Conservation (phyloP, 208 protist species). For the Trypanosoma cruzi region DNA sequence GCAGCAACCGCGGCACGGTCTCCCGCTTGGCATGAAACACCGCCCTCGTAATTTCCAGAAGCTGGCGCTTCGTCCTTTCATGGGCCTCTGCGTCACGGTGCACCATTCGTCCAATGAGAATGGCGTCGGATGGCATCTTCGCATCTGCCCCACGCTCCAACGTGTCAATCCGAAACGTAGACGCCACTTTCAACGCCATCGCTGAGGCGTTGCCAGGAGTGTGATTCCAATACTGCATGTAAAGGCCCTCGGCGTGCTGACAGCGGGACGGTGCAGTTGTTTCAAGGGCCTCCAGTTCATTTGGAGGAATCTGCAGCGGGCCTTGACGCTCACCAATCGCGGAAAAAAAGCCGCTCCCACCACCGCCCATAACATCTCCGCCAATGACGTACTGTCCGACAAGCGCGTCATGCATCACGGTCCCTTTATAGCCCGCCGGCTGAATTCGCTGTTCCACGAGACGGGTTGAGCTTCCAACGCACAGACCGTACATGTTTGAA, state of each 20-base stretch:
- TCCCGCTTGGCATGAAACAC: slow-evolving; percentile 27
- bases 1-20: not conserved
- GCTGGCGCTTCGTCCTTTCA: slow-evolving; percentile 1
- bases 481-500: slow-evolving; percentile 25
- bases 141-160: slow-evolving; percentile 5
- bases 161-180: slow-evolving; percentile 30
- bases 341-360: slow-evolving; percentile 28
- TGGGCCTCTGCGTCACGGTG: slow-evolving; percentile 12
- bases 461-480: slow-evolving; percentile 28
- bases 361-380: slow-evolving; percentile 33
- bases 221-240: slow-evolving; percentile 35
- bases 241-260: not conserved
- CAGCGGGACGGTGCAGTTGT: slow-evolving; percentile 15
- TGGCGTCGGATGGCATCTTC: slow-evolving; percentile 13
- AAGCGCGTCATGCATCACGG: slow-evolving; percentile 21
- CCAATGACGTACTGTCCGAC: slow-evolving; percentile 33
- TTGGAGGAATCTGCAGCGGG: slow-evolving; percentile 20
- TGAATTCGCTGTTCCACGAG: slow-evolving; percentile 25
- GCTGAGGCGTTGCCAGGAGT: not conserved
- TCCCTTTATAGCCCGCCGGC: slow-evolving; percentile 33
- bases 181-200: slow-evolving; percentile 20
- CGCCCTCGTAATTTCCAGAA: slow-evolving; percentile 23
- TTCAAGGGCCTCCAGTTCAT: slow-evolving; percentile 24
- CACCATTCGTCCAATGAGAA: slow-evolving; percentile 32
- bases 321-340: slow-evolving; percentile 24